Conservation (phyloP, 345 rosid genomes). For the Brassica cretica region DNA sequence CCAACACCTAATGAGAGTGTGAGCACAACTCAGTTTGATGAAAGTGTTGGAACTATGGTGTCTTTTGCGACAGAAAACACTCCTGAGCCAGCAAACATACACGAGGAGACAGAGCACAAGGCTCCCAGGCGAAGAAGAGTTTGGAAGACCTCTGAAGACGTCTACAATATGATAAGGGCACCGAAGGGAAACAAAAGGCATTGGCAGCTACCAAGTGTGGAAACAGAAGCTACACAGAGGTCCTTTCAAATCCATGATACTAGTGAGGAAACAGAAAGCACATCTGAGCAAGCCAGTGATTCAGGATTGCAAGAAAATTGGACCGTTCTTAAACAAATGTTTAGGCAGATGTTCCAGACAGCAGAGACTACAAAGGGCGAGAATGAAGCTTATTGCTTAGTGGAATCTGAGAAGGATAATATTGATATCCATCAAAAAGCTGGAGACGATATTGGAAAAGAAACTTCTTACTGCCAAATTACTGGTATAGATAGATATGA, state of each 20-base stretch:
- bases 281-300: conserved; percentile 40
- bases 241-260: conserved; percentile 23
- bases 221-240: conserved; percentile 27
- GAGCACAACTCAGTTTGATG: conserved; percentile 15
- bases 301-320: conserved; percentile 42
- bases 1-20: conserved; percentile 39
- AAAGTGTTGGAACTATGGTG: conserved; percentile 32
- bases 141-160: conserved; percentile 43
- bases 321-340: conserved; percentile 42
- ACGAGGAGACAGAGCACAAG: conserved; percentile 27
- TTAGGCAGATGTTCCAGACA: conserved; percentile 45
- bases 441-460: conserved; percentile 40
- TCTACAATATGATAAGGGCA: conserved; percentile 36
- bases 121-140: conserved; percentile 44
- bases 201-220: conserved; percentile 28
- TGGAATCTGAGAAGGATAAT: conserved; percentile 40
- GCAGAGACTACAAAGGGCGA: conserved; percentile 40
- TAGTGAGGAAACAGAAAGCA: conserved; percentile 35
- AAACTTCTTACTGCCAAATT: conserved; percentile 36
- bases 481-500: conserved; percentile 27
- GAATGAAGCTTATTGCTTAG: conserved; percentile 39
- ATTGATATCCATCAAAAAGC: conserved; percentile 39
- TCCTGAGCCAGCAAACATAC: conserved; percentile 22
- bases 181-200: conserved; percentile 31
- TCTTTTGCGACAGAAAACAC: conserved; percentile 24